Percentiles rank a stretch among this genome's conserved stretches.
Conservation (phyloP, 257 asterid species). For the Solanum infundibuliforme region DNA sequence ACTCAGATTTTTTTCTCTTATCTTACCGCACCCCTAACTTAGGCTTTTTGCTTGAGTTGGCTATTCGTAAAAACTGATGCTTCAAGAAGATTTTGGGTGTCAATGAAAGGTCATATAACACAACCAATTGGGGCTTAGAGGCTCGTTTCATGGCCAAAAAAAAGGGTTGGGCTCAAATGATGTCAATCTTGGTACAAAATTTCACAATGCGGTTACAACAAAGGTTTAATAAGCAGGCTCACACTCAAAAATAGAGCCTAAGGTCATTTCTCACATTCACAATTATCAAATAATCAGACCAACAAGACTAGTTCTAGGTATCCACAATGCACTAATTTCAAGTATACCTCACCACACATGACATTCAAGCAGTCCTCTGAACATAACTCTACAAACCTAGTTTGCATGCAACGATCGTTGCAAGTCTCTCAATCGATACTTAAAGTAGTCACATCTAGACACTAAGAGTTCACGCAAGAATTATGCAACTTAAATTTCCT, state of each 20-base stretch:
- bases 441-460: background rate
- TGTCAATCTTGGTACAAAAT: background rate
- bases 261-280: background rate
- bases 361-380: background rate
- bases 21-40: background rate
- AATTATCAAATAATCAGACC: background rate
- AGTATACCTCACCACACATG: background rate
- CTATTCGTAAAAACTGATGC: background rate
- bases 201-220: background rate
- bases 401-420: background rate
- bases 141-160: no score
- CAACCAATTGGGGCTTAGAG: no score
- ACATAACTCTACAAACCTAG: background rate
- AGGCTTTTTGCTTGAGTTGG: background rate
- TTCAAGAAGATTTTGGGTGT: background rate
- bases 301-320: background rate
- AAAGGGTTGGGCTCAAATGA: background rate
- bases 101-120: background rate
- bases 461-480: background rate
- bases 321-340: background rate
- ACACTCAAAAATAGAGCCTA: background rate
- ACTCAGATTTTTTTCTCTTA: background rate
- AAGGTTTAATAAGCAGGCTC: background rate
- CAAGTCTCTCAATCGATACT: background rate
- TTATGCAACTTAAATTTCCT: background rate